These are phyloP conservation scores for Cryptococcus sp. DNA, from an alignment of 1,284 basidiomycete genomes.

Conservation along the genomic window DNA sequence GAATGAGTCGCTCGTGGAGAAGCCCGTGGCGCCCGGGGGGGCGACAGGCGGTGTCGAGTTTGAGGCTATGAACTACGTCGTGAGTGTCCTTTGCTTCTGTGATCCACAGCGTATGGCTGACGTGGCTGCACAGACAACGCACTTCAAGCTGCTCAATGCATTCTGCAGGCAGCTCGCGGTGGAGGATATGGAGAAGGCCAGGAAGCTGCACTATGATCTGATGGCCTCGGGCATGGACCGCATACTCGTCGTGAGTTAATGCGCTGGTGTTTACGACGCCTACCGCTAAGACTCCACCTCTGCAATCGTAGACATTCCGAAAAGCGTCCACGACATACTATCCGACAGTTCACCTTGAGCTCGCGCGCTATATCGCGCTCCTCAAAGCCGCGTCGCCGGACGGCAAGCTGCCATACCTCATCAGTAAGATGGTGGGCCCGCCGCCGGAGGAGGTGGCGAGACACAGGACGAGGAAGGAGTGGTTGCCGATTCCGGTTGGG, in stretches of 20 bases:
- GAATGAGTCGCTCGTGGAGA: slow-evolving; percentile 77
- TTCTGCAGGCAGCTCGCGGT: slow-evolving; percentile 63
- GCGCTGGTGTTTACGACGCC: not conserved
- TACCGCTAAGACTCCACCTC: not conserved
- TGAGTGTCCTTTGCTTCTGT: slow-evolving; percentile 51
- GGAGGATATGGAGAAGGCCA: slow-evolving; percentile 62
- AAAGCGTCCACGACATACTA: slow-evolving; percentile 92
- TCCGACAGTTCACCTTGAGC: slow-evolving; percentile 83
- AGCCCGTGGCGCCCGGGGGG: slow-evolving; percentile 89
- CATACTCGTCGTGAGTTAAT: slow-evolving; percentile 44
- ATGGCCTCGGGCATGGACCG: slow-evolving; percentile 81
- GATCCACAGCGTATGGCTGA: not conserved
- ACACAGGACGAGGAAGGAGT: not conserved
- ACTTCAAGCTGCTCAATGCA: slow-evolving; percentile 77
- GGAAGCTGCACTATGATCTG: slow-evolving; percentile 74
- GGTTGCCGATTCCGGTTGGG: slow-evolving; percentile 10
- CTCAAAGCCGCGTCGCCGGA: slow-evolving; percentile 46
- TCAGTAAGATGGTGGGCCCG: slow-evolving; percentile 43
- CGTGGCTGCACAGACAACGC: slow-evolving; percentile 61
- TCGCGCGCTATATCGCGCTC: slow-evolving; percentile 74
- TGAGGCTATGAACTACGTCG: slow-evolving; percentile 93
- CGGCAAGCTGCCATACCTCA: slow-evolving; percentile 42
- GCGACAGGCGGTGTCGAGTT: slow-evolving; percentile 98
- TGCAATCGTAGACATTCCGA: slow-evolving; percentile 66
- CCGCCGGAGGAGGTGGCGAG: slow-evolving; percentile 35